Evolutionary conservation across 2,329 filamentous ascomycete species (phyloP), one percentile per base, ranked within the genome.

Genomic region (Hortaea sp.): DNA sequence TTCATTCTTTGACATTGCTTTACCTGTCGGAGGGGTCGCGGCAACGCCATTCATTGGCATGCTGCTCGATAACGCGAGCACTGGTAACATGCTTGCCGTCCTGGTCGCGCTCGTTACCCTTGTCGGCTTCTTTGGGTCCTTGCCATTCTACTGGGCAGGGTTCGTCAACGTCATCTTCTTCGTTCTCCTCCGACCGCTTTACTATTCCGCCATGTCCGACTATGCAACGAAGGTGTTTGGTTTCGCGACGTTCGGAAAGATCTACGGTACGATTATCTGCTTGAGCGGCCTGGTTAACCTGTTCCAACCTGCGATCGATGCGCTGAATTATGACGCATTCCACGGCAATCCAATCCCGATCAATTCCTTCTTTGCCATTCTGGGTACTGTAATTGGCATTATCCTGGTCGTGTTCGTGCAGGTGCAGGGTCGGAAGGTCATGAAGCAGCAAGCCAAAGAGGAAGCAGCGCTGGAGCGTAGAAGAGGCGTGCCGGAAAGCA

Each of bases 141-240:
- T 95, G 4, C 82, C 85, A 0, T 72, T 78, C 52, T 72, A 79
- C 27, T 83, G 81, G 76, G 80, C 82, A 0, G 86, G 82, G 0
- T 94, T 94, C 56, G 72, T 74, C 10, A 89, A 89, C 55, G 72
- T 95, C 44, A 69, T 74, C 40, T 75, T 95, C 7, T 94, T 95
- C 60, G 85, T 92, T 7, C 66, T 94, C 20, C 89, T 92, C 59
- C 79, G 88, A 0, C 88, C 89, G 0, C 81, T 95, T 29, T 95
- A 94, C 67, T 95, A 95, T 69, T 94, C 88, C 0, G 81, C 87
- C 6, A 85, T 95, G 48, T 90, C 75, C 28, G 88, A 95, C 68
- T 94, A 94, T 64, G 78, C 80, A 13, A 88, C 87, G 50, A 94
- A 94, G 67, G 88, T 95, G 32, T 95, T 95, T 63, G 88, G 88